phyloP scores from a whole-genome alignment of 768 basidiomycete species.

The Lactarius akahatsu region DNA sequence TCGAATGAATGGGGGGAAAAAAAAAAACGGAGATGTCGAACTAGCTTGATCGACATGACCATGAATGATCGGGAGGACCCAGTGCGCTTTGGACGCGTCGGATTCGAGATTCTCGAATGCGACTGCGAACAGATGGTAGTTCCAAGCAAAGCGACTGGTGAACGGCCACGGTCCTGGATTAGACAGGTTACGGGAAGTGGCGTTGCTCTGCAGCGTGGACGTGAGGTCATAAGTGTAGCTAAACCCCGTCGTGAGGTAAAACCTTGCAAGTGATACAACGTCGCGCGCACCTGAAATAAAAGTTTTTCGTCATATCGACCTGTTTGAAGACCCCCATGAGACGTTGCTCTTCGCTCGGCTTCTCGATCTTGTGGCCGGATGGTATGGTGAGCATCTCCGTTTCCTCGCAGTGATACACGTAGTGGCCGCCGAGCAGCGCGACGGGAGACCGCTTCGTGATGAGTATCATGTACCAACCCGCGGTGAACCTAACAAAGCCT shows the following conservation, averaged over 20 bases:
- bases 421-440: slow-evolving; percentile 91
- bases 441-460: slow-evolving; percentile 90
- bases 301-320: slow-evolving; percentile 98
- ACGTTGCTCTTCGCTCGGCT: slow-evolving; percentile 84
- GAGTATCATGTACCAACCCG: slow-evolving; percentile 94
- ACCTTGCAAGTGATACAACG: not conserved
- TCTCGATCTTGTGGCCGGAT: slow-evolving; percentile 80
- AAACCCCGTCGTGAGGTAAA: slow-evolving; percentile 8
- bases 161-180: slow-evolving; percentile 57
- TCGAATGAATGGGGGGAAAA: not conserved
- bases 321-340: slow-evolving; percentile 91
- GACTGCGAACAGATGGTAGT: slow-evolving; percentile 77
- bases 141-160: slow-evolving; percentile 94
- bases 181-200: slow-evolving; percentile 55
- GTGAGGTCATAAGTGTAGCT: slow-evolving; percentile 98
- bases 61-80: slow-evolving; percentile 90
- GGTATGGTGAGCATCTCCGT: slow-evolving; percentile 80
- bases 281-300: slow-evolving; percentile 84
- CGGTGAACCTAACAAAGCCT: slow-evolving; percentile 94
- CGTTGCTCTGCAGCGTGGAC: slow-evolving; percentile 91
- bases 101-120: slow-evolving; percentile 53
- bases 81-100: slow-evolving; percentile 57
- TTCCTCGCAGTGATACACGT: slow-evolving; percentile 93
- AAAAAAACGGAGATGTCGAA: slow-evolving; percentile 36
- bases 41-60: slow-evolving; percentile 99